Evolutionary conservation across 2,329 filamentous ascomycete species (phyloP), one percentile per base, ranked within the genome.

Genomic region (Cercospora sp.): DNA sequence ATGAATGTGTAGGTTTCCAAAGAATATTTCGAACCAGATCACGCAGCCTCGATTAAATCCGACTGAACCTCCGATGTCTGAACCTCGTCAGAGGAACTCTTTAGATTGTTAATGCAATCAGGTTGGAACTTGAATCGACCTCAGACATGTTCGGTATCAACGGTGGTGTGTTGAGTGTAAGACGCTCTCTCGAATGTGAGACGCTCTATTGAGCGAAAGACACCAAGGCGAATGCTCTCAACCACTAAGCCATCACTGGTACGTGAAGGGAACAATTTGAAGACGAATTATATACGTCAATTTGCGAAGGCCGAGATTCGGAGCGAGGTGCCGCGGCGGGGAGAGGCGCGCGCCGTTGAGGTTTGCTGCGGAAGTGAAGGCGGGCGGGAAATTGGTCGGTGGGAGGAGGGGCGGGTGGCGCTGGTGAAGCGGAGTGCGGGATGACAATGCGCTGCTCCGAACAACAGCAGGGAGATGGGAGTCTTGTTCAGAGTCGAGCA

Each of bases 61-160:
- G 28, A 23, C 7, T 26, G 28, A 58, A 20, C 55, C 28, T 58
- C 55, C 10, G 55, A 58, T 26, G 30, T 33, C 55, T 33, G 55
- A 58, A 12, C 55, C 55, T 58, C 55, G 55, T 58, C 55, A 58
- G 55, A 30, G 55, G 55, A 33, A 33, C 55, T 58, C 55, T 8
- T 58, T 33, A 31, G 55, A 58, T 33, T n/a, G 55, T 28, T 26
- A 9, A 33, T 18, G 55, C 55, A 33, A 33, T 58, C 55, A 58
- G 30, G 55, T 58, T 23, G 55, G 55, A 58, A 58, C 55, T 18
- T 58, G 55, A 58, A 58, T 58, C 55, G 55, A 58, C 28, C 55
- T 58, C 55, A 33, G 55, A 33, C 30, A 33, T 58, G 23, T 26
- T 58, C 28, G 16, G 26, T 58, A 28, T 31, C 18, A 28, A 58